Evolutionary conservation across 78 protist species (phyloP), one percentile per base, ranked within the genome.

Genomic region (Guillardia theta): DNA sequence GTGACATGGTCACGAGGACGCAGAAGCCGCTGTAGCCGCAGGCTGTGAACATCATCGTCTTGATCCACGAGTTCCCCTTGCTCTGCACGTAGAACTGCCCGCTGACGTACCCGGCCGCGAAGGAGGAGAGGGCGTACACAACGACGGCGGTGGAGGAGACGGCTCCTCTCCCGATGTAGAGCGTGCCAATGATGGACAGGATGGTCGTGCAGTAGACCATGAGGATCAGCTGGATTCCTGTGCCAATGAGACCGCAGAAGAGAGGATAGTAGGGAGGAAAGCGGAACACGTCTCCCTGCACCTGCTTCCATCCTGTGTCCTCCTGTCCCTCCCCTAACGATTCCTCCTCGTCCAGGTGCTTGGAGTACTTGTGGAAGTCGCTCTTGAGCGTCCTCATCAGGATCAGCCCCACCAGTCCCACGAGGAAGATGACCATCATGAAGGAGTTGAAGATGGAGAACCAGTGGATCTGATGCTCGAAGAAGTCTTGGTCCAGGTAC

Each of bases 341-440:
- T 37, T 76, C 87, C 47, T 76, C 87, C 43, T 76, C 87, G 87
- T 76, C 87, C n/a, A 37, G 15, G 4, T 58, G 70, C 70, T 58
- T 58, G 39, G 70, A 58, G 70, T 58, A 76, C 87, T 76, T 76
- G 87, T 88, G 18, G 94, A 76, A 95, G 93, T 97, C 98, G 6
- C 70, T 58, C 83, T 70, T 70, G 41, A 70, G 83, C 15, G 41
- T 70, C 15, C 83, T 15, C 45, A 70, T 70, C 46, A 70, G 83
- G 83, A 70, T 70, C 3, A 70, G 83, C 83, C 45, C 83, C 12
- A 70, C 83, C 36, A 70, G 83, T 6, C 83, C 83, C 33, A 70
- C 96, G 27, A 98, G 95, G 94, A 98, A 96, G 19, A 97, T 39
- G 53, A 98, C 98, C 98, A 98, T 97, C 98, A 98, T 97, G 94